A percentile compares a stretch with the other conserved stretches of the same genome.
Conservation (phyloP, 352 stramenopile species). For the Globisporangium recalcitrans region DNA sequence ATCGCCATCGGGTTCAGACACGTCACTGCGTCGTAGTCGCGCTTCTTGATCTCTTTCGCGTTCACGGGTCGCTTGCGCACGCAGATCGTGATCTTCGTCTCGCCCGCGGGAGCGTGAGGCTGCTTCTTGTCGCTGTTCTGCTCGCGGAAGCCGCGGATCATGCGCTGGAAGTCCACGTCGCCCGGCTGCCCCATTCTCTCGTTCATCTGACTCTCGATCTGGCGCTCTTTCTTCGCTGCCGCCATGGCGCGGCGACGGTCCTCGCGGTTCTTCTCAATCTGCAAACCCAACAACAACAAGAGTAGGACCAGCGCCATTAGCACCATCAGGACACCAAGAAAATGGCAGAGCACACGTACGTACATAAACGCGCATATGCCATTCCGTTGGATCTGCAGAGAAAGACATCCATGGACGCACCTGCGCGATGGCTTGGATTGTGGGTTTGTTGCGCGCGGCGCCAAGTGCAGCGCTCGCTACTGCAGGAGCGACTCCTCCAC, state of each 20-base stretch:
- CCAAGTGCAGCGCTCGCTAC: neutral
- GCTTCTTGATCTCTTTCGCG: slow-evolving; percentile 83
- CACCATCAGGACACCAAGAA: too few relatives aligned
- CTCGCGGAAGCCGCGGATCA: slow-evolving; percentile 85
- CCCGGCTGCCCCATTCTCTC: slow-evolving; percentile 77
- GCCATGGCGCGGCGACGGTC: slow-evolving; percentile 81
- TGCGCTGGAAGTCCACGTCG: slow-evolving; percentile 90
- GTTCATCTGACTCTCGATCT: slow-evolving; percentile 76
- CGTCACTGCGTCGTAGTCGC: slow-evolving; percentile 96
- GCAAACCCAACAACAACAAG: neutral
- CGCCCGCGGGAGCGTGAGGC: slow-evolving; percentile 36
- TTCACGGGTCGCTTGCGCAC: slow-evolving; percentile 95
- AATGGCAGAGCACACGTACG: too few relatives aligned
- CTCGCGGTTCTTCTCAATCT: slow-evolving; percentile 86
- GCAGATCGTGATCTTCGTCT: slow-evolving; percentile 93
- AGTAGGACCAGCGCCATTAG: neutral
- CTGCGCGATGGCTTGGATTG: slow-evolving; percentile 63
- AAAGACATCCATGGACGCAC: slow-evolving; percentile 7
- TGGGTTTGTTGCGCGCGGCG: slow-evolving; percentile 40
- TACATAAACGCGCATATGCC: neutral
- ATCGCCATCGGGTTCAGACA: slow-evolving; percentile 91
- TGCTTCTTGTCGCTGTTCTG: slow-evolving; percentile 58
- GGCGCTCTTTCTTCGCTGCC: slow-evolving; percentile 79
- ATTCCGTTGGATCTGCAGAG: neutral
- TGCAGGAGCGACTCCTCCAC: neutral